Evolutionary conservation across 148 eudicot genomes (phyloP), one percentile per base, ranked within the genome.

Genomic region (Fallopia convolvulus): DNA sequence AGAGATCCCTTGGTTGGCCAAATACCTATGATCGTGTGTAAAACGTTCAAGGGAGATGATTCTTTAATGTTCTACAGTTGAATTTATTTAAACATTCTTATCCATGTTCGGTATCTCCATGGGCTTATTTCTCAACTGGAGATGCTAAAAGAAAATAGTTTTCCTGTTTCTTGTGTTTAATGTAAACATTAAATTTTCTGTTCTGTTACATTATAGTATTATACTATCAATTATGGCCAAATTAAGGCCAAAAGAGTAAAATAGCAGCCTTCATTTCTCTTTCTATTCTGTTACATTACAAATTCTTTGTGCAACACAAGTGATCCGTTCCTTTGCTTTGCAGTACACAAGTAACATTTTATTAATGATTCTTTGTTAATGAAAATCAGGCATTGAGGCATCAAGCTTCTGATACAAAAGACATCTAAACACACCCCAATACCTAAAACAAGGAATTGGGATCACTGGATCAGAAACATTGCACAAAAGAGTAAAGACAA

Each of bases 1-100:
- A 85, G 99, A 95, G 80, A 84, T 93, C 47, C 97, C 97, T 7
- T 95, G 99, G 99, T 78, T 95, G 83, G 83, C 93, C 44, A 92
- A 93, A 82, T 93, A 95, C 79, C 61, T 95, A 61, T 92, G 82
- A 86, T 65, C 20, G 3, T 0, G 72, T 39, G 44, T 39, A 68
- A 17, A 8, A 1, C 44, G 15, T 8, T 36, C 14, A 36, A 36
- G 72, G 44, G 46, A 68, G 72, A 68, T 68, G 44, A 33, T 68
- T 68, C 72, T 33, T 36, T 13, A 33, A 6, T 68, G 21, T 68
- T 68, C 20, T 14, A 68, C 72, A 5, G 7, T 30, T 12, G 39
- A 68, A 6, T 68, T 68, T 6, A 33, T 33, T 36, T 33, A 8
- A 39, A 39, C 44, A 36, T 68, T 68, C 71, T 32, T 65, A 58